phyloP scores from a whole-genome alignment of 257 asterid species.

The Pogostemon cablin region DNA sequence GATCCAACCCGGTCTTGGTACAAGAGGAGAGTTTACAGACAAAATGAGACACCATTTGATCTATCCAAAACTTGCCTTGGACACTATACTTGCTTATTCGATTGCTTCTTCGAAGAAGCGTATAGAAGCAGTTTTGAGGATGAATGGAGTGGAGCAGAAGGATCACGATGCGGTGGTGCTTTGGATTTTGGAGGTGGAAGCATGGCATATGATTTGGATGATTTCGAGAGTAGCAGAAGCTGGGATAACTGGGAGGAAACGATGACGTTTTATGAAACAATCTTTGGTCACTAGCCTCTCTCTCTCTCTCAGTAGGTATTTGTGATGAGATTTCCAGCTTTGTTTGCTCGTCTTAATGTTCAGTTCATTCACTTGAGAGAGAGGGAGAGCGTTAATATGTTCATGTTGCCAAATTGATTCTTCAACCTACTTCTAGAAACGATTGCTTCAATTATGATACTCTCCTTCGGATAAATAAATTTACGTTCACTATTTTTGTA shows the following conservation, averaged over 20 bases:
- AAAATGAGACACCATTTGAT: background rate
- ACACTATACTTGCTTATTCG: slow-evolving; percentile 10
- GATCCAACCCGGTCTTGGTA: background rate
- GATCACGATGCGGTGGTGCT: background rate
- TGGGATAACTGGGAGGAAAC: background rate
- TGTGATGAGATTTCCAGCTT: too few relatives aligned
- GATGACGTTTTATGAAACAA: background rate
- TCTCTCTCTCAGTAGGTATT: background rate
- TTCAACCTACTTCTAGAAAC: too few relatives aligned
- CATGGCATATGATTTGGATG: background rate
- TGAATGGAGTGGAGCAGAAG: background rate
- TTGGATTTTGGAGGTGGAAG: background rate
- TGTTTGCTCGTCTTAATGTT: background rate
- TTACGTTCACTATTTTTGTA: too few relatives aligned
- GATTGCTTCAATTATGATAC: too few relatives aligned
- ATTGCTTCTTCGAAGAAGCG: slow-evolving; percentile 19
- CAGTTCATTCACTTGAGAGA: background rate
- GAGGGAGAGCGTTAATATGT: background rate
- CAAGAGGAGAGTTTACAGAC: background rate
- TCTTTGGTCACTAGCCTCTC: slow-evolving; percentile 1
- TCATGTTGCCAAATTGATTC: too few relatives aligned
- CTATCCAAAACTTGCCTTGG: slow-evolving; percentile 35
- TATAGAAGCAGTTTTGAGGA: slow-evolving; percentile 14
- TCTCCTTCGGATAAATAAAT: too few relatives aligned
- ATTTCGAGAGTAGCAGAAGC: background rate